Base-by-base conservation (phyloP, 352 stramenopile genomes). In the Pythium scleroteichum region DNA sequence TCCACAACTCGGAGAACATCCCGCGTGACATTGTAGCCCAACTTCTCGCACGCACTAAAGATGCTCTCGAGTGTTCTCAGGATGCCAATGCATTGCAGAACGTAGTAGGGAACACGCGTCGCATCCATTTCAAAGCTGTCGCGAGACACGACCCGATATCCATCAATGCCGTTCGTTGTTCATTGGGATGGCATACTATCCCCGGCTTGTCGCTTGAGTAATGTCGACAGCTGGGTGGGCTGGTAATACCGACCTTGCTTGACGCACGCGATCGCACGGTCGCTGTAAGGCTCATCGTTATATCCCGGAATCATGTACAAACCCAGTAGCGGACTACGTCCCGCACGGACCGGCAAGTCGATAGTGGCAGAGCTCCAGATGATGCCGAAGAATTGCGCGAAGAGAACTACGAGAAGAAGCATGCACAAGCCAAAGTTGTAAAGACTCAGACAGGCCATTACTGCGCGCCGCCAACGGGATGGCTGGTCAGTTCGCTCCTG, bases 261-360 rank as follows among this genome's bases (percentile, higher is more conserved):
- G 0, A 63, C 40, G 32, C 73, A 85, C 4, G 69, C 64, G 14
- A 82, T 53, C 9, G 56, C 49, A 6, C 76, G 76, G 47, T 82
- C 76, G 3, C 69, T 29, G 44, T 75, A 82, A 4, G 68, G 76
- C 9, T 71, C 57, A 26, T 83, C 76, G 58, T 76, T 83, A 4
- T 44, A 33, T 1, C 76, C 71, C 2, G 49, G 26, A 14, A 80
- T 27, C 2, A 33, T 0, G 49, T 42, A 44, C 32, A 24, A 23
- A 17, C 41, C 29, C 1, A 22, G 2, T 1, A 13, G 23, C 1
- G 42, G 44, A 7, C 12, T 2, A 6, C 22, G 27, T 2, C 59
- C 59, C n/a, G 41, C 52, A 13, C 24, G 13, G 6, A 49, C 20
- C 8, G 33, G 32, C n/a, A 44, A 32, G 20, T n/a, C 7, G 17